Evolutionary conservation across 2,329 filamentous ascomycete genomes (phyloP), one percentile per base, ranked within the genome.

Genomic region (Hymenoscyphus repandus): DNA sequence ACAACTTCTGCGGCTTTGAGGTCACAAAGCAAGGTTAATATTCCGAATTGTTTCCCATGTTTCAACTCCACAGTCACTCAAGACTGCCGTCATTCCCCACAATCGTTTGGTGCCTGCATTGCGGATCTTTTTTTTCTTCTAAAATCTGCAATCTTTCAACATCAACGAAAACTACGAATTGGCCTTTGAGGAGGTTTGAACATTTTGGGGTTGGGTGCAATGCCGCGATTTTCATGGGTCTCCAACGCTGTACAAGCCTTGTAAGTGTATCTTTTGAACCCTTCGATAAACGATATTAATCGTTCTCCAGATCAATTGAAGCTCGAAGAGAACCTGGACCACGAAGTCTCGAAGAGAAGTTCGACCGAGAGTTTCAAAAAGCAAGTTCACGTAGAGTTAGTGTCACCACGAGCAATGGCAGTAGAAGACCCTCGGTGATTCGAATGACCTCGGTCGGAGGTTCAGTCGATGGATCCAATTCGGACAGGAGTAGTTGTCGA

Each of bases 191-290:
- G 2, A 15, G 51, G 47, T 17, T 36, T 47, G 45, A 48, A 44
- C n/a, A 51, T 12, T 45, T 20, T 13, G 22, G 30, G 38, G n/a
- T 20, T 37, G 34, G 36, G 12, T 17, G 37, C 22, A 38, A 57
- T 57, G 52, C 54, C 50, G 52, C 50, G 40, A 48, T 55, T 57
- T 38, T 40, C 45, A 32, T 55, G 55, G 55, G 42, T 55, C 20
- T 43, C 48, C 13, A 18, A 47, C 50, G 50, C 52, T 39, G 43
- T 50, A 27, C 50, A 57, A 47, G 55, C 52, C 43, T 33, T 49
- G 52, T 55, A 36, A 45, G 55, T 51, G 38, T 2, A n/a, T 10
- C 11, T 6, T 18, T 30, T 10, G 12, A 22, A 41, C 13, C n/a
- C 39, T 18, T n/a, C 12, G 22, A 20, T 12, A 17, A 13, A 17